Percentiles rank a stretch among this genome's conserved stretches.
Evolutionary conservation across 2,329 filamentous ascomycete genomes (phyloP).

Genomic region (Botryotinia convoluta): DNA sequence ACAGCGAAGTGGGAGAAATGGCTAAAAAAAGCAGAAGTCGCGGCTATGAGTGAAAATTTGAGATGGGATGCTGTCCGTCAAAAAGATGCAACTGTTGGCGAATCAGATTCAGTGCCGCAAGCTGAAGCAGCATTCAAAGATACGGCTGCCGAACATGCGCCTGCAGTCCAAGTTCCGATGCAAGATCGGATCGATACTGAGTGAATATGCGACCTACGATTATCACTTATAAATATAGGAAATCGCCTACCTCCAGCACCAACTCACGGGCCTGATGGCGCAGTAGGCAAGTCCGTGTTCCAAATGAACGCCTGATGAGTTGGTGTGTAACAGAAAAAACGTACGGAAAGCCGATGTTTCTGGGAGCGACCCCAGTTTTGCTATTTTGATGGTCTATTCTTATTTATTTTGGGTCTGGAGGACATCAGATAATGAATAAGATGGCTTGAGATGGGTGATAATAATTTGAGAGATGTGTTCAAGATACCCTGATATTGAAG

Average conservation of each 20-base stretch:
- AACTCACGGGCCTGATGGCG: neutral
- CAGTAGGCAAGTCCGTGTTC: neutral
- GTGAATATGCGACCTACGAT: neutral
- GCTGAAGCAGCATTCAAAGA: conserved; percentile 21
- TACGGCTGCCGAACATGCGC: conserved; percentile 32
- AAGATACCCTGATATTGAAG: conserved; percentile 13
- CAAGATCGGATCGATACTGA: conserved; percentile 16
- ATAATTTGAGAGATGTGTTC: neutral
- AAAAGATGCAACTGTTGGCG: conserved; percentile 49
- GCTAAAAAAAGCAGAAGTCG: conserved; percentile 49
- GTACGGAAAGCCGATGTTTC: neutral
- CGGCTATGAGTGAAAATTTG: conserved; percentile 38
- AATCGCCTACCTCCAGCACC: neutral
- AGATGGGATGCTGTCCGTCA: conserved; percentile 48
- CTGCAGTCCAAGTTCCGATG: conserved; percentile 30
- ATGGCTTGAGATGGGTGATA: neutral
- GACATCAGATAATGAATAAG: neutral
- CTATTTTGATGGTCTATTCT: neutral
- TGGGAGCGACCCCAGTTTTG: neutral
- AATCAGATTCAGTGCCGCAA: conserved; percentile 23
- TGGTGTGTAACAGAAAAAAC: conserved; percentile 3
- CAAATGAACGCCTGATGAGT: neutral
- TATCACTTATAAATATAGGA: neutral
- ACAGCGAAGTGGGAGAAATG: conserved; percentile 53
- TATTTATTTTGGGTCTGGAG: neutral